Evolutionary conservation across 805 yeast genomes (phyloP).

Genomic region (Hyphopichia homilentoma): DNA sequence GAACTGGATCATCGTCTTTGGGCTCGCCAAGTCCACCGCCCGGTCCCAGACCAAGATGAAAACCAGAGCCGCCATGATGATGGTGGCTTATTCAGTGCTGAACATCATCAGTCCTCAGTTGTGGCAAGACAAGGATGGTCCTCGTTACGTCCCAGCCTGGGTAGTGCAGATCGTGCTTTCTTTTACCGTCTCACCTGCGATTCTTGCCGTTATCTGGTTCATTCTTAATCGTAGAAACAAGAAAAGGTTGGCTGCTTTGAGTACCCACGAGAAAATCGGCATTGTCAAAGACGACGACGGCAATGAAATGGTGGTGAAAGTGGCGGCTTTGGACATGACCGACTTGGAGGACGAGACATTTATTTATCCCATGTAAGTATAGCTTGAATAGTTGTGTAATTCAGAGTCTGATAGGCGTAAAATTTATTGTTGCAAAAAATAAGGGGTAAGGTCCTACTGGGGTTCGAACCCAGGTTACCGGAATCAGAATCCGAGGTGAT

Average conservation of each 20-base stretch:
- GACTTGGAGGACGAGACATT: constrained; percentile 50
- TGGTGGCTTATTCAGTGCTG: constrained; percentile 45
- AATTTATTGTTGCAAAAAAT: no score
- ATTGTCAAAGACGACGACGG: constrained; percentile 26
- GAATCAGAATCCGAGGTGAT: no score
- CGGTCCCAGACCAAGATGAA: constrained; percentile 47
- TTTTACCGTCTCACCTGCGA: constrained; percentile 42
- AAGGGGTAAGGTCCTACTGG: no score
- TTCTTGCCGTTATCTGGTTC: constrained; percentile 41
- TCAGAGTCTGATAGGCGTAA: no score
- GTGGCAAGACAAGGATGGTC: constrained; percentile 47
- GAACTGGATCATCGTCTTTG: constrained; percentile 28
- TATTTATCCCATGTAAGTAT: constrained; percentile 49
- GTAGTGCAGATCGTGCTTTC: constrained; percentile 53
- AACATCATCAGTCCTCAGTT: constrained; percentile 56
- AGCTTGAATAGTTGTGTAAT: no score
- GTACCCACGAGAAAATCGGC: constrained; percentile 8
- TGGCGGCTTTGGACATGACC: constrained; percentile 49
- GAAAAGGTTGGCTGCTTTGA: constrained; percentile 21
- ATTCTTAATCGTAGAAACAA: constrained; percentile 44
- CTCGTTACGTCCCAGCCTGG: constrained; percentile 38
- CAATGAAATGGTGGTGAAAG: constrained; percentile 26
- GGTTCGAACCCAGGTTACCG: no score
- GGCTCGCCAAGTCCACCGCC: constrained; percentile 28
- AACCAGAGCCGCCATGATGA: constrained; percentile 41